Conservation (phyloP, 2,329 filamentous ascomycete genomes). For the Aspergillus spinulosporus region DNA sequence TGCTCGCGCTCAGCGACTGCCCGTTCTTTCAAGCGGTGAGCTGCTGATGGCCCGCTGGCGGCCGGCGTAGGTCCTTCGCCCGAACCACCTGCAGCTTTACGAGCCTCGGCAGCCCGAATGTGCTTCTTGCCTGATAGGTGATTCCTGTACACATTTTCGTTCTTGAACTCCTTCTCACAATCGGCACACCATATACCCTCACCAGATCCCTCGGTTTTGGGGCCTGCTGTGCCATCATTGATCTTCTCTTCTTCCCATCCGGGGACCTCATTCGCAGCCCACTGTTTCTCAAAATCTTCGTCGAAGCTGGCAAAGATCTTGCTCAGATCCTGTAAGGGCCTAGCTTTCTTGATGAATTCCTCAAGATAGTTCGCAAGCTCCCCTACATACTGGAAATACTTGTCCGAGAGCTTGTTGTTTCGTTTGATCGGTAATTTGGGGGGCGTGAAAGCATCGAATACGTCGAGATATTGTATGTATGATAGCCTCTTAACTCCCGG, state of each 20-base stretch:
- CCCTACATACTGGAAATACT: constrained; percentile 87
- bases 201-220: constrained; percentile 55
- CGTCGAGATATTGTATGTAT: constrained; percentile 90
- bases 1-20: constrained; percentile 88
- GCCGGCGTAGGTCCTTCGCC: constrained; percentile 31
- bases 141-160: constrained; percentile 88
- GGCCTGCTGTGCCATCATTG: constrained; percentile 42
- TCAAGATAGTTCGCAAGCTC: constrained; percentile 81
- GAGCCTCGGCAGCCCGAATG: constrained; percentile 73
- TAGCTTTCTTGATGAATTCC: constrained; percentile 78
- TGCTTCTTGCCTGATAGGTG: constrained; percentile 93
- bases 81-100: constrained; percentile 50
- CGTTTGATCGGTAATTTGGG: constrained; percentile 74
- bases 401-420: constrained; percentile 82
- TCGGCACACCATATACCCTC: constrained; percentile 85
- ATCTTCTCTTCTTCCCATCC: constrained; percentile 69
- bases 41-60: constrained; percentile 24
- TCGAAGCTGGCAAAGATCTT: constrained; percentile 75
- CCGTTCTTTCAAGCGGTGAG: constrained; percentile 72
- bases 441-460: constrained; percentile 81
- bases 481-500: constrained; percentile 79
- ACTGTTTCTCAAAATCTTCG: constrained; percentile 77
- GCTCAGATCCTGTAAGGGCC: constrained; percentile 82
- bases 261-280: constrained; percentile 75
- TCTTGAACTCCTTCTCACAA: constrained; percentile 93